A percentile compares a stretch with the other conserved stretches of the same genome.
These are phyloP conservation scores for Naganishia kalamii DNA, from an alignment of 768 basidiomycete species.

Conservation along the genomic window DNA sequence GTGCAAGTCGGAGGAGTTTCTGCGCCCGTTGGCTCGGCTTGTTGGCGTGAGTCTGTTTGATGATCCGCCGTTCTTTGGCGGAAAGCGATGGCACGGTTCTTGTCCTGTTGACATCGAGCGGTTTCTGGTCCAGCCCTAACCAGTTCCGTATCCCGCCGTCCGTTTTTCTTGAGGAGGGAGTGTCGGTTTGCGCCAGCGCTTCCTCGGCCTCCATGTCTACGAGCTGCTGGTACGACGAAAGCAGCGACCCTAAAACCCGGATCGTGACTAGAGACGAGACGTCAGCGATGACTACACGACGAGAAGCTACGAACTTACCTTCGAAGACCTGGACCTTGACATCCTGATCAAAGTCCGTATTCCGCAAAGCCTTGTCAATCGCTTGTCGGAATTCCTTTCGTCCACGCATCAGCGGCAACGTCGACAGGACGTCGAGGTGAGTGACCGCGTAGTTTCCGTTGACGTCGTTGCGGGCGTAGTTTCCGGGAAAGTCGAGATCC, in stretches of 20 bases:
- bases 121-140: not conserved
- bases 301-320: not conserved
- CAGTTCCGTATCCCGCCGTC: conserved; percentile 6
- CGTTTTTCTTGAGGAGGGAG: not conserved
- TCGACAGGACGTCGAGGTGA: conserved; percentile 63
- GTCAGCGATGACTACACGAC: not conserved
- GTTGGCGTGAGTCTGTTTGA: not conserved
- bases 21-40: conserved; percentile 56
- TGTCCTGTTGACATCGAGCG: conserved; percentile 5
- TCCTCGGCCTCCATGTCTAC: conserved; percentile 22
- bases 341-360: conserved; percentile 86
- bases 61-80: not conserved
- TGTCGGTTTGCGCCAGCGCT: not conserved
- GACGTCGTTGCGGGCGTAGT: conserved; percentile 82
- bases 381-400: conserved; percentile 69
- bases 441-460: conserved; percentile 78
- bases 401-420: conserved; percentile 70
- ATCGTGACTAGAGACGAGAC: conserved; percentile 61
- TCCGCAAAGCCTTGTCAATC: conserved; percentile 69
- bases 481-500: conserved; percentile 69
- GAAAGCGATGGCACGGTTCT: not conserved
- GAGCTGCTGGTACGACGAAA: conserved; percentile 44
- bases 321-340: conserved; percentile 98
- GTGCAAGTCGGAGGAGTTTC: conserved; percentile 64
- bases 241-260: conserved; percentile 79